Evolutionary conservation across 768 basidiomycete species (phyloP).

Genomic region (Boletus barrowsii): DNA sequence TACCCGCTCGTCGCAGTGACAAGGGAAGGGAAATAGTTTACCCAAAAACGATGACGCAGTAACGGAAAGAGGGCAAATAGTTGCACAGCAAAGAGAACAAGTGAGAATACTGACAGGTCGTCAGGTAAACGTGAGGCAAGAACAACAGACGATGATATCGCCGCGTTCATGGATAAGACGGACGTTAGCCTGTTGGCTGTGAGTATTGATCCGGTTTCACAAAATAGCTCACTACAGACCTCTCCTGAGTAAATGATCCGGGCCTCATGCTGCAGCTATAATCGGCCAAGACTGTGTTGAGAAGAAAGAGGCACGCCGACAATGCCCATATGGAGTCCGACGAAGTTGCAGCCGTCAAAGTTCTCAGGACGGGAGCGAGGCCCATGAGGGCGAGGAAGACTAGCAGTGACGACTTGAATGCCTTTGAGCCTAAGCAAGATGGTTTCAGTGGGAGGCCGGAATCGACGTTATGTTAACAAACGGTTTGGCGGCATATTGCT

Average conservation of each 20-base stretch:
- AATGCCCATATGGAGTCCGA: constrained; percentile 97
- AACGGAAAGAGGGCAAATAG: constrained; percentile 83
- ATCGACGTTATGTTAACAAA: constrained; percentile 15
- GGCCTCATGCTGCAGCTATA: constrained; percentile 52
- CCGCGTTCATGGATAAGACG: constrained; percentile 86
- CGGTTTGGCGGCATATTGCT: constrained; percentile 18
- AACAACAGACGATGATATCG: constrained; percentile 89
- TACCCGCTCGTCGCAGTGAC: constrained; percentile 7
- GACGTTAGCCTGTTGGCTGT: constrained; percentile 62
- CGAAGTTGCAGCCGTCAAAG: constrained; percentile 91
- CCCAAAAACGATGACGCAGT: constrained; percentile 70
- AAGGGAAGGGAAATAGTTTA: constrained; percentile 29
- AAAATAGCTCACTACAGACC: constrained; percentile 40
- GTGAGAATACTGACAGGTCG: constrained; percentile 83
- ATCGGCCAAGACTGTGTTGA: constrained; percentile 83
- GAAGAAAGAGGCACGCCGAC: constrained; percentile 75
- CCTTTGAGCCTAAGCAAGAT: constrained; percentile 54
- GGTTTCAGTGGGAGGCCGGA: constrained; percentile 9
- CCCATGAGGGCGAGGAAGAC: constrained; percentile 88
- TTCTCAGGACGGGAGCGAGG: constrained; percentile 86
- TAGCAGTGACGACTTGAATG: constrained; percentile 76
- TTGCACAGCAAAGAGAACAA: constrained; percentile 81
- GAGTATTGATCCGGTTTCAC: constrained; percentile 19
- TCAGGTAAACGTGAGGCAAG: constrained; percentile 84
- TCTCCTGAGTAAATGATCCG: constrained; percentile 50